Percentiles rank a stretch among this genome's conserved stretches.
Evolutionary conservation across 2,329 filamentous ascomycete genomes (phyloP).

Genomic region (Fusarium dimerum): DNA sequence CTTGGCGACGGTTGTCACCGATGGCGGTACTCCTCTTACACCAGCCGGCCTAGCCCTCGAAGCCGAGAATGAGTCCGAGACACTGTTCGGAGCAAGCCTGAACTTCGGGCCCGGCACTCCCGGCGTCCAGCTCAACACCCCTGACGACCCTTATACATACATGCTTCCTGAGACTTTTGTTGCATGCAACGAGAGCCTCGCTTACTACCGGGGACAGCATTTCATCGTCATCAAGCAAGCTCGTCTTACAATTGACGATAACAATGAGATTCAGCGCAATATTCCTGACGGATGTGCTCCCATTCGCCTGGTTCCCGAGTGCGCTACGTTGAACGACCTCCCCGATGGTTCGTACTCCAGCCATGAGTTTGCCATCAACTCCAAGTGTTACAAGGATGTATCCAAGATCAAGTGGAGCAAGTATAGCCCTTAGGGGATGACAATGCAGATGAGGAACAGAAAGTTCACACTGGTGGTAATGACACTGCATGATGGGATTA

Average conservation of each 20-base stretch:
- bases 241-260: slow-evolving; percentile 27
- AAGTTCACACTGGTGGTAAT: neutral
- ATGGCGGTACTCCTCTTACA: slow-evolving; percentile 41
- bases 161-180: slow-evolving; percentile 39
- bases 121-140: slow-evolving; percentile 34
- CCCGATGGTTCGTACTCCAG: slow-evolving; percentile 38
- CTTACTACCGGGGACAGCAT: slow-evolving; percentile 42
- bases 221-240: slow-evolving; percentile 43
- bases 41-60: slow-evolving; percentile 39
- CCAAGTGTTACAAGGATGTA: slow-evolving; percentile 45
- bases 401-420: slow-evolving; percentile 28
- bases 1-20: slow-evolving; percentile 40
- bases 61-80: slow-evolving; percentile 30
- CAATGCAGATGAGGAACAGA: neutral
- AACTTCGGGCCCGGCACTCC: slow-evolving; percentile 39
- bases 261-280: slow-evolving; percentile 23
- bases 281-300: slow-evolving; percentile 41
- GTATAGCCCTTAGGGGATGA: slow-evolving; percentile 18
- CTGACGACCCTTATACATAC: slow-evolving; percentile 26
- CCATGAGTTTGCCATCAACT: slow-evolving; percentile 41
- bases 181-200: slow-evolving; percentile 44
- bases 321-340: slow-evolving; percentile 38
- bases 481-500: neutral
- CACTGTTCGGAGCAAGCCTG: slow-evolving; percentile 32
- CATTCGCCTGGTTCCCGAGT: slow-evolving; percentile 46